A percentile compares a stretch with the other conserved stretches of the same genome.
These are phyloP conservation scores for Acanthamoeba triangularis DNA, from an alignment of 208 protist species.

Conservation along the genomic window DNA sequence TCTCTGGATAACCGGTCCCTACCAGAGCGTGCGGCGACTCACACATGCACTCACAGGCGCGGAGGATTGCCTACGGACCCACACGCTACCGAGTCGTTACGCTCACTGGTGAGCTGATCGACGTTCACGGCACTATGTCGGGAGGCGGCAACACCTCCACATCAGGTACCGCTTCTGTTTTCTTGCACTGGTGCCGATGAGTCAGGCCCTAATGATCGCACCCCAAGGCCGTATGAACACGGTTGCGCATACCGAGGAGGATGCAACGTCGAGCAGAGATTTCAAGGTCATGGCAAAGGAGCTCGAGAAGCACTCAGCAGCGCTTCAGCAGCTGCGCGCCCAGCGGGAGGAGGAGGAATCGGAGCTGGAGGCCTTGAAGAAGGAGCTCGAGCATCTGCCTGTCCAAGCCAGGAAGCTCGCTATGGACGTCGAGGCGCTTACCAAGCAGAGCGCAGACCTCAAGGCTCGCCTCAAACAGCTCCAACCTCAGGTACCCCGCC, in stretches of 20 bases:
- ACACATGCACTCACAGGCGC: neutral
- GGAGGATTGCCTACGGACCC: constrained; percentile 81
- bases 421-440: constrained; percentile 78
- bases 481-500: neutral
- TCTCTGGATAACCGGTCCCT: neutral
- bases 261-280: constrained; percentile 35
- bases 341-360: neutral
- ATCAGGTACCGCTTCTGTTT: neutral
- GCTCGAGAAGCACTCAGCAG: neutral
- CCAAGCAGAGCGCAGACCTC: constrained; percentile 49
- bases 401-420: constrained; percentile 78
- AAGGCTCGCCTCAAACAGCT: constrained; percentile 16
- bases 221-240: constrained; percentile 1
- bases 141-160: constrained; percentile 95
- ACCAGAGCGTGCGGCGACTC: neutral
- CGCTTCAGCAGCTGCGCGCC: neutral
- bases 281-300: constrained; percentile 60
- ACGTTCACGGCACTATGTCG: constrained; percentile 98
- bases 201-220: neutral
- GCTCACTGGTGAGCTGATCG: constrained; percentile 97
- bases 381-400: constrained; percentile 46
- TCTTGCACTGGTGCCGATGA: neutral
- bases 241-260: neutral
- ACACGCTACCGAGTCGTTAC: constrained; percentile 98
- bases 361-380: constrained; percentile 42